Evolutionary conservation across 2,329 filamentous ascomycete species (phyloP).

Genomic region (Tolypocladium nubicola): DNA sequence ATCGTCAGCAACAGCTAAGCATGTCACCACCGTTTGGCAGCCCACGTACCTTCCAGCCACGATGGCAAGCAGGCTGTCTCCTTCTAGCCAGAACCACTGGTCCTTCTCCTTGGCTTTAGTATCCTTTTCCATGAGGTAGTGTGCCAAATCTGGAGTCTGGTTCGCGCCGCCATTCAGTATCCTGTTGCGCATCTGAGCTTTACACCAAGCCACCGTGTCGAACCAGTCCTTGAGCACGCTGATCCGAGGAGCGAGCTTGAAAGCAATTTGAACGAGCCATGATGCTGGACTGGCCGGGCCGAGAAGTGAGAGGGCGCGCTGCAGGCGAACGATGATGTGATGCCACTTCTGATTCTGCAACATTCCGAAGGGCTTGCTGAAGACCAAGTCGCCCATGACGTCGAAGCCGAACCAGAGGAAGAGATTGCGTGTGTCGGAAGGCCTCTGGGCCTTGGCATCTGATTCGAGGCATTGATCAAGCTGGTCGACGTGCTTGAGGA

Average conservation of each 20-base stretch:
- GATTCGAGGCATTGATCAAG: neutral
- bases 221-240: constrained; percentile 12
- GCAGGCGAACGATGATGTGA: constrained; percentile 13
- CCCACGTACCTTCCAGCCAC: constrained; percentile 11
- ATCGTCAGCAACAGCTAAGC: neutral
- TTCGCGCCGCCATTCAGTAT: constrained; percentile 2
- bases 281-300: constrained; percentile 17
- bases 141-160: neutral
- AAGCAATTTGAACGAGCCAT: constrained; percentile 14
- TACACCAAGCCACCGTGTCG: constrained; percentile 10
- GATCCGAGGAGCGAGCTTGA: constrained; percentile 8
- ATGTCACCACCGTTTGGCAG: neutral
- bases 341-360: constrained; percentile 15
- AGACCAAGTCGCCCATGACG: constrained; percentile 24
- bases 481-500: neutral
- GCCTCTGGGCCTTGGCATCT: constrained; percentile 7
- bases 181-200: constrained; percentile 7
- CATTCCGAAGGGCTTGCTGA: constrained; percentile 25
- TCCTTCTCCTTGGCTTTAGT: neutral
- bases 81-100: neutral
- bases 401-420: constrained; percentile 21
- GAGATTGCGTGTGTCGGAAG: constrained; percentile 10
- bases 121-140: constrained; percentile 4
- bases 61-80: constrained; percentile 7
- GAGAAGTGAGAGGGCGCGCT: constrained; percentile 14